Percentiles rank a stretch among this genome's conserved stretches.
These are phyloP conservation scores for Chytriomyces hyalinus DNA, from an alignment of 192 early-diverging fungal species.

Conservation along the genomic window DNA sequence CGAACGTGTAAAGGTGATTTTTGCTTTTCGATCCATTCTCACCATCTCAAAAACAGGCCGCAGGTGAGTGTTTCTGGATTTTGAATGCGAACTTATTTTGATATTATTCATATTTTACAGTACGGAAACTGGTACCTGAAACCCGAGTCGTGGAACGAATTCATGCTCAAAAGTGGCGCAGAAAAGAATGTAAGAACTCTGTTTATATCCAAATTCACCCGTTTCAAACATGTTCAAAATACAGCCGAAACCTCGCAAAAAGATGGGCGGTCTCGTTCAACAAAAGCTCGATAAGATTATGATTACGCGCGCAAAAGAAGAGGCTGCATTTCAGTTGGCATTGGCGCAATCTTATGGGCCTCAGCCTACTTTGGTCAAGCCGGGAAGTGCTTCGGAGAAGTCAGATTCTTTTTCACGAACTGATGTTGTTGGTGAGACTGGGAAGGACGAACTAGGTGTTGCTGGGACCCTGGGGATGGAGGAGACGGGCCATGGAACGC, in stretches of 20 bases:
- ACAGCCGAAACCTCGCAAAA: constrained; percentile 21
- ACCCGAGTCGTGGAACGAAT: constrained; percentile 48
- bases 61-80: background rate
- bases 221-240: no score
- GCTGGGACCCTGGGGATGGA: no score
- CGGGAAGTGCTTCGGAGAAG: no score
- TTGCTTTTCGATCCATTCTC: background rate
- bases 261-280: constrained; percentile 50
- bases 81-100: constrained; percentile 30
- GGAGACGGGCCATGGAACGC: no score
- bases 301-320: constrained; percentile 35
- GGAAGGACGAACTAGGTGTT: no score
- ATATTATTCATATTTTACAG: no score
- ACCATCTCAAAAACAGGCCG: background rate
- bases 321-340: constrained; percentile 19
- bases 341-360: background rate
- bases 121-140: constrained; percentile 52
- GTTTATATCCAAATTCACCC: no score
- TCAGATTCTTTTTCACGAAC: no score
- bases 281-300: constrained; percentile 46
- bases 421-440: no score
- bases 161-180: constrained; percentile 37
- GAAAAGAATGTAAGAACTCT: constrained; percentile 4
- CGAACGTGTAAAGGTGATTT: background rate
- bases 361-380: no score